Base-by-base conservation (phyloP, 129 eudicot genomes). In the Centaurea solstitialis region DNA sequence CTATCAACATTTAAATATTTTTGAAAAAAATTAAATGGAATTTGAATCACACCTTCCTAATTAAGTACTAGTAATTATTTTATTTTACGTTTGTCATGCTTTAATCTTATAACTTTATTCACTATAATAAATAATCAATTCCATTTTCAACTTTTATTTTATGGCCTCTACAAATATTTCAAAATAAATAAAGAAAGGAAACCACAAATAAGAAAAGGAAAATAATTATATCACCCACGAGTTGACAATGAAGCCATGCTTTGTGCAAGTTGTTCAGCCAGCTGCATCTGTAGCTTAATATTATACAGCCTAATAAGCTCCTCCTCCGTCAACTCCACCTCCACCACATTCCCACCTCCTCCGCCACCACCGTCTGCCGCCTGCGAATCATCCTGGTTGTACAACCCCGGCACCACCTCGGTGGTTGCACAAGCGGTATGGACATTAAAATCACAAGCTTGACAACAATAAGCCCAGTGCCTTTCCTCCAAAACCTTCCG, bases 361-460 rank as follows among this genome's bases (percentile, higher is more conserved):
- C 38, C 62, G 18, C 45, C 71, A 37, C 68, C 75, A 3, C 74
- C 43, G 2, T 7, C 73, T 4, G 28, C 59, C 18, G 76, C 33
- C 5, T 84, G 70, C 13, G 59, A 70, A 71, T 83, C 88, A 38
- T 86, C 93, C 38, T 79, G 79, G 38, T 26, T 26, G 30, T 92
- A 87, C 80, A 87, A 70, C 78, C 90, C 97, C 0, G 86, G 89
- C 21, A 85, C 85, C 82, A 92, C 97, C 82, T 89, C 92, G 4
- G 69, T 84, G 24, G 97, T 87, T 5, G 88, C 93, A 70, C 97
- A 92, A 65, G 57, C 86, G 2, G 93, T 87, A 65, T 92, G 92
- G 37, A 85, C 83, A 15, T 78, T 75, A 73, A 87, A 92, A n/a
- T 87, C 88, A 80, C 97, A 92, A 8, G 40, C 79, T 10, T 30